Evolutionary conservation across 2,329 filamentous ascomycete genomes (phyloP).

Genomic region (Curvularia spicifera): DNA sequence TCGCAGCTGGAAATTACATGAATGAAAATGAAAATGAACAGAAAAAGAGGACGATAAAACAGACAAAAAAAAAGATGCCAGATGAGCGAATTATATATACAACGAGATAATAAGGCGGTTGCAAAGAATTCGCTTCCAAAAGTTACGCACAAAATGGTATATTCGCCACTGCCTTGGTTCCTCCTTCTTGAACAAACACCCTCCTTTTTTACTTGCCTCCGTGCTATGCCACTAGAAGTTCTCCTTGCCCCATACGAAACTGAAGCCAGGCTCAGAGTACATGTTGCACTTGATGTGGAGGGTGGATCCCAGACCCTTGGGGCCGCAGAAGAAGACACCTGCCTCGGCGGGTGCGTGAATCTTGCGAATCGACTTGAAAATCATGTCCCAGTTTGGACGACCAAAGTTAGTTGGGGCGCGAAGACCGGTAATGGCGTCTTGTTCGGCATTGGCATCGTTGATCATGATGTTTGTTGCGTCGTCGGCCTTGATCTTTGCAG

Average conservation of each 20-base stretch:
- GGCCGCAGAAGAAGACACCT: slow-evolving; percentile 75
- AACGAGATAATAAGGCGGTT: slow-evolving; percentile 18
- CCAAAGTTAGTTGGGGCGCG: slow-evolving; percentile 85
- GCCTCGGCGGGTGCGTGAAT: slow-evolving; percentile 58
- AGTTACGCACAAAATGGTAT: slow-evolving; percentile 21
- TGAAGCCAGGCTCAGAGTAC: slow-evolving; percentile 80
- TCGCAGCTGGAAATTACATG: not conserved
- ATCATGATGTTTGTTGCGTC: slow-evolving; percentile 93
- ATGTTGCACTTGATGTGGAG: slow-evolving; percentile 87
- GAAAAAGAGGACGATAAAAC: not conserved
- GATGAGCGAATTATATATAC: slow-evolving; percentile 26
- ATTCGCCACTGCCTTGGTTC: not conserved
- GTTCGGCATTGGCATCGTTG: slow-evolving; percentile 83
- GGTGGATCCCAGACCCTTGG: slow-evolving; percentile 76
- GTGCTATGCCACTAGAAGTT: slow-evolving; percentile 60
- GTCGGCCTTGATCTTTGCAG: slow-evolving; percentile 83
- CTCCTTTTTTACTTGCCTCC: not conserved
- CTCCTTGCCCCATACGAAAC: slow-evolving; percentile 72
- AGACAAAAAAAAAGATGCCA: not conserved
- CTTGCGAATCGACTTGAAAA: slow-evolving; percentile 82
- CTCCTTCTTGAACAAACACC: not conserved
- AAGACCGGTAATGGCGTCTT: slow-evolving; percentile 83
- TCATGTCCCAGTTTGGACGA: slow-evolving; percentile 87
- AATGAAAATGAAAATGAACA: not conserved
- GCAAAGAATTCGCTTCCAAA: slow-evolving; percentile 16